A percentile compares a stretch with the other conserved stretches of the same genome.
These are phyloP conservation scores for Dissophora ornata DNA, from an alignment of 192 early-diverging fungal species.

Conservation along the genomic window DNA sequence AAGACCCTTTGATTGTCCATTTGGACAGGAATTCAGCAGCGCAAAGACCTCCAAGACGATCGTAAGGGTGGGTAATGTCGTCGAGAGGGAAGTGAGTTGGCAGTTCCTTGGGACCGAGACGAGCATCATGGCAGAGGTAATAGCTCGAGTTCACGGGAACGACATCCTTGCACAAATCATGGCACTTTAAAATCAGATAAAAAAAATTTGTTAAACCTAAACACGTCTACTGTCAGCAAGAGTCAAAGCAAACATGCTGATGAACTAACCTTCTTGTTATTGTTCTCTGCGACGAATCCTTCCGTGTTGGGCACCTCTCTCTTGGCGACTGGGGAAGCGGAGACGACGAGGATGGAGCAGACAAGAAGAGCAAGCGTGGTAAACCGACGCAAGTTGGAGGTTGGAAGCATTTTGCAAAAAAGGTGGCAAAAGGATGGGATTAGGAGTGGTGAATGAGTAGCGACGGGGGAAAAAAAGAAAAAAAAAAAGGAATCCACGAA, in stretches of 20 bases:
- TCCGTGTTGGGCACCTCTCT: not conserved
- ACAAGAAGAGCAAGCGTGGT: conserved; percentile 1
- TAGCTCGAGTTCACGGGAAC: conserved; percentile 14
- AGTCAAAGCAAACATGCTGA: too few species aligned
- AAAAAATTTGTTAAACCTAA: too few species aligned
- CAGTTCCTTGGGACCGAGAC: conserved; percentile 38
- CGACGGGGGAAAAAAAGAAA: too few species aligned
- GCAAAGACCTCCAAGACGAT: conserved; percentile 37
- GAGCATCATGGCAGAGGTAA: conserved; percentile 30
- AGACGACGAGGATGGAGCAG: conserved; percentile 14
- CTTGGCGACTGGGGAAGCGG: not conserved
- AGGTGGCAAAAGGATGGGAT: too few species aligned
- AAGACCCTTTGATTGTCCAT: conserved; percentile 25
- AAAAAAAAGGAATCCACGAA: too few species aligned
- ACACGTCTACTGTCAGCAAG: too few species aligned
- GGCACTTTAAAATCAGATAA: conserved; percentile 6
- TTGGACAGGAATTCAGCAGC: conserved; percentile 27
- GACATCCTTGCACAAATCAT: conserved; percentile 30
- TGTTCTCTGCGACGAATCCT: not conserved
- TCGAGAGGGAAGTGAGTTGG: conserved; percentile 22
- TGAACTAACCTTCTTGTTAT: conserved; percentile 7
- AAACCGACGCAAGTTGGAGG: not conserved
- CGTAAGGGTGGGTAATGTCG: conserved; percentile 37
- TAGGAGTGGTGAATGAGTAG: too few species aligned
- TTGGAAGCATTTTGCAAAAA: conserved; percentile 5